Conservation (phyloP, 2,329 filamentous ascomycete genomes). For the Mariannaea sp. region DNA sequence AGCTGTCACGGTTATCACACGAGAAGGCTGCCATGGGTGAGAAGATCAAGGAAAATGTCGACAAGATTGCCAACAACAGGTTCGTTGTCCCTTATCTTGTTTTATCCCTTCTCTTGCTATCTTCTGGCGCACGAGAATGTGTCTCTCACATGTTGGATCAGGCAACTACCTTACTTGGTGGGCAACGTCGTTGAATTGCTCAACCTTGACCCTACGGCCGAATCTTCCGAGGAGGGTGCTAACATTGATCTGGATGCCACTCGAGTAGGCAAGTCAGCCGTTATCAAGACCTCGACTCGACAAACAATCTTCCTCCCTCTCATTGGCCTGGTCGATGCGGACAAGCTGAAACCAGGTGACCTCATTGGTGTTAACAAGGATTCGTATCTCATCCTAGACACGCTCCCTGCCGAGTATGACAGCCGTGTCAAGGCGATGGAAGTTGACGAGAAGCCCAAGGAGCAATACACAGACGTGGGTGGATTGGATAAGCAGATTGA, state of each 20-base stretch:
- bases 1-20: conserved; percentile 89
- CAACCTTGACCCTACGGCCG: conserved; percentile 92
- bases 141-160: conserved; percentile 44
- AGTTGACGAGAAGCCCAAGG: conserved; percentile 98
- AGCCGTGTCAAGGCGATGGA: conserved; percentile 99
- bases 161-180: conserved; percentile 96
- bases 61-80: conserved; percentile 99
- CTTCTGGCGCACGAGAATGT: not conserved
- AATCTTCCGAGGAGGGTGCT: conserved; percentile 95
- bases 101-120: not conserved
- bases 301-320: conserved; percentile 98
- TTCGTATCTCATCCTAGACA: conserved; percentile 96
- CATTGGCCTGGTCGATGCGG: conserved; percentile 94
- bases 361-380: conserved; percentile 99
- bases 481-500: conserved; percentile 99
- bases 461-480: conserved; percentile 98
- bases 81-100: conserved; percentile 49
- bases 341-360: conserved; percentile 92
- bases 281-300: conserved; percentile 98
- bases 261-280: conserved; percentile 94
- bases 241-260: conserved; percentile 98
- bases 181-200: conserved; percentile 98
- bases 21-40: conserved; percentile 96
- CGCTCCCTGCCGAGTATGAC: conserved; percentile 95
- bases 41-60: conserved; percentile 98